Percentiles rank a stretch among this genome's conserved stretches.
Conservation (phyloP, 345 rosid genomes). For the Mercurialis annua region DNA sequence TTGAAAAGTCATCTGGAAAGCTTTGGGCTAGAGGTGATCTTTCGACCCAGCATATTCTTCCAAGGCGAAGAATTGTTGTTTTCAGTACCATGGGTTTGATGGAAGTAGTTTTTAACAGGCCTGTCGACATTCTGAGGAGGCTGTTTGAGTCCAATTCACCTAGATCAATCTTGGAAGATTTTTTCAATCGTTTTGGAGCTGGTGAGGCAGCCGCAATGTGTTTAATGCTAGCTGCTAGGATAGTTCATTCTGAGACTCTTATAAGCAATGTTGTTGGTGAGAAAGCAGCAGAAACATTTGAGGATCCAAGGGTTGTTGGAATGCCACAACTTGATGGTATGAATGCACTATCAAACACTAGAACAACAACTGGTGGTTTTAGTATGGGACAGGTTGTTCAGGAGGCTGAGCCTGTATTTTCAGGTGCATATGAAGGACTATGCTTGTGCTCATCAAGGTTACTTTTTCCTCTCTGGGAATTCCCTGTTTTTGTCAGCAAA, state of each 20-base stretch:
- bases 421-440: slow-evolving; percentile 93
- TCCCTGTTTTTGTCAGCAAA: slow-evolving; percentile 69
- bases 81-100: slow-evolving; percentile 98
- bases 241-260: slow-evolving; percentile 74
- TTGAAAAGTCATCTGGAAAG: slow-evolving; percentile 75
- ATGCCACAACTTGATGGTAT: slow-evolving; percentile 91
- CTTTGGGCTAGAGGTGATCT: slow-evolving; percentile 98
- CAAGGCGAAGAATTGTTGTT: slow-evolving; percentile 75
- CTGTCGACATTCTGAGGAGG: slow-evolving; percentile 87
- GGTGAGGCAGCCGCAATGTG: slow-evolving; percentile 99
- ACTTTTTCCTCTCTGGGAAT: slow-evolving; percentile 93
- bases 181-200: slow-evolving; percentile 92
- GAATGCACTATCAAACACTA: slow-evolving; percentile 68
- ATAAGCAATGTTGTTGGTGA: slow-evolving; percentile 71
- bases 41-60: slow-evolving; percentile 83
- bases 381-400: slow-evolving; percentile 99
- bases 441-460: slow-evolving; percentile 90
- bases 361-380: slow-evolving; percentile 86
- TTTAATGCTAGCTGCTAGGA: slow-evolving; percentile 86
- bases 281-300: slow-evolving; percentile 94
- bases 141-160: slow-evolving; percentile 82
- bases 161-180: slow-evolving; percentile 80
- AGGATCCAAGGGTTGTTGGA: slow-evolving; percentile 95
- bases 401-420: slow-evolving; percentile 91
- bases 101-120: slow-evolving; percentile 95